Conservation (phyloP, 805 yeast species). For the Saturnispora quitensis region DNA sequence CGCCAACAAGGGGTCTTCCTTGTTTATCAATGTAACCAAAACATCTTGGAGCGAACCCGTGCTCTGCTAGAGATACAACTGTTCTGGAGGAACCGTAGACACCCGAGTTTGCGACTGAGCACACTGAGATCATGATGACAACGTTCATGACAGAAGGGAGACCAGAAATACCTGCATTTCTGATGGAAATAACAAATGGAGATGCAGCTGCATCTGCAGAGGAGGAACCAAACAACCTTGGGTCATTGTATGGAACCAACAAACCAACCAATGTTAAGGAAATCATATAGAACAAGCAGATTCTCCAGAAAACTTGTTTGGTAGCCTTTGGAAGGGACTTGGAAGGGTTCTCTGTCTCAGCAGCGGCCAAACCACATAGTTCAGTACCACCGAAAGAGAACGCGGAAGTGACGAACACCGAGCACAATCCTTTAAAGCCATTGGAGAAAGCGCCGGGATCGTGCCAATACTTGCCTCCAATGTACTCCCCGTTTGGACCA, state of each 20-base stretch:
- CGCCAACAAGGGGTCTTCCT: conserved; percentile 74
- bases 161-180: conserved; percentile 50
- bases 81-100: conserved; percentile 66
- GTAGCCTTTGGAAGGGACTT: conserved; percentile 51
- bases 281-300: conserved; percentile 43
- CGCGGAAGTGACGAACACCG: conserved; percentile 48
- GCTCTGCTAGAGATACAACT: conserved; percentile 56
- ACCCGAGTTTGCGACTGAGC: conserved; percentile 71
- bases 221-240: conserved; percentile 36
- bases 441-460: conserved; percentile 43
- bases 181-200: conserved; percentile 68
- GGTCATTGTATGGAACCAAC: conserved; percentile 46
- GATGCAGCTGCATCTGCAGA: conserved; percentile 52
- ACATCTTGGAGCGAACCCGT: conserved; percentile 55
- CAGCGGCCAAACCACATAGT: conserved; percentile 50
- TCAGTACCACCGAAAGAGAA: conserved; percentile 59
- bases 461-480: conserved; percentile 52
- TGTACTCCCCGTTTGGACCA: conserved; percentile 43
- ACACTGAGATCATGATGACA: conserved; percentile 60
- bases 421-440: conserved; percentile 51
- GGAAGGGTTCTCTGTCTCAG: conserved; percentile 50
- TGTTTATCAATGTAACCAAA: conserved; percentile 62
- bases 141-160: conserved; percentile 69
- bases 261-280: conserved; percentile 41
- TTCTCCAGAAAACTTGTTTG: conserved; percentile 53